Evolutionary conservation across 495 filamentous ascomycete genomes (phyloP).

Genomic region (Tuber melanosporum): DNA sequence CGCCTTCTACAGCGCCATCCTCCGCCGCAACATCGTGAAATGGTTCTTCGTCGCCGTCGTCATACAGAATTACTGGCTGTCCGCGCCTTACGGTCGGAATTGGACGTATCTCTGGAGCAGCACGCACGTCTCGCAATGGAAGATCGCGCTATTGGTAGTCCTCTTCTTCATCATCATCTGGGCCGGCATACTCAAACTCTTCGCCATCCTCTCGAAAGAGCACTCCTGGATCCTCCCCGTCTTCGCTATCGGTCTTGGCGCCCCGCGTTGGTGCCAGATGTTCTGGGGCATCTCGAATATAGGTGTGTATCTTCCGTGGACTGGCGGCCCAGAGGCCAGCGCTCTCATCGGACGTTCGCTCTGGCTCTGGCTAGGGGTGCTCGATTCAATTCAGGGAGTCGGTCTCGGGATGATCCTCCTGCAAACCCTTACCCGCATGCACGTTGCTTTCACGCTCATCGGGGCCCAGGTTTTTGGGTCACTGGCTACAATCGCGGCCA

Average conservation of each 20-base stretch:
- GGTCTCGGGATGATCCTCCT: conserved; percentile 61
- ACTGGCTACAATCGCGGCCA: conserved; percentile 53
- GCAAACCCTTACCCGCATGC: conserved; percentile 57
- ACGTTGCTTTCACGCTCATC: conserved; percentile 53
- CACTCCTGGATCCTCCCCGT: conserved; percentile 62
- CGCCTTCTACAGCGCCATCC: conserved; percentile 52
- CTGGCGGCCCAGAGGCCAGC: conserved; percentile 47
- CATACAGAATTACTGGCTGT: conserved; percentile 63
- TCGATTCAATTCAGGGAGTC: conserved; percentile 57
- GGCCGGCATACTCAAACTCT: conserved; percentile 48
- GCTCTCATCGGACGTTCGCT: conserved; percentile 52
- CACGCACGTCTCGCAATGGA: conserved; percentile 51
- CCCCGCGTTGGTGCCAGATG: conserved; percentile 61
- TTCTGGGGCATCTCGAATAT: conserved; percentile 56
- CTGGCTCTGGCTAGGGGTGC: conserved; percentile 61
- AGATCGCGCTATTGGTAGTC: conserved; percentile 50
- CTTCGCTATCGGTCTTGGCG: conserved; percentile 54
- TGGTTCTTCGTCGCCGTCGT: conserved; percentile 59
- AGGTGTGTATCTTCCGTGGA: conserved; percentile 58
- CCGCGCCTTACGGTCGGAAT: conserved; percentile 56
- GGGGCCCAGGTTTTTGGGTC: conserved; percentile 54
- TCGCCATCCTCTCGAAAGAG: conserved; percentile 49
- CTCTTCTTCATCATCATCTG: conserved; percentile 58
- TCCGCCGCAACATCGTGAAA: conserved; percentile 54
- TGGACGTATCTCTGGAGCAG: conserved; percentile 57